Conservation (phyloP, 169 alveolate species). For the Plasmodium chabaudi region DNA sequence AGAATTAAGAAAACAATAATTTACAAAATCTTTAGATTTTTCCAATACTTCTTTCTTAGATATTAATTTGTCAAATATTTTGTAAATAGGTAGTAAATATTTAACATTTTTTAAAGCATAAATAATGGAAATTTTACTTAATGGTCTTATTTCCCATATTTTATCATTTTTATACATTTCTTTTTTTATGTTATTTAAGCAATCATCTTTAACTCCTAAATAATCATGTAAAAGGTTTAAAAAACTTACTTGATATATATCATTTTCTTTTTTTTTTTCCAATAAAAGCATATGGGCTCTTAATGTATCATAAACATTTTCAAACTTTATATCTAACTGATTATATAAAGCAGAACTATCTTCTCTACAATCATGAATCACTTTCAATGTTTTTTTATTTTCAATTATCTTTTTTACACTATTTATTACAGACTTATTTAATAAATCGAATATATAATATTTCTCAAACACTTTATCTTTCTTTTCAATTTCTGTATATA, state of each 20-base stretch:
- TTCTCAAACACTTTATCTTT: constrained; percentile 23
- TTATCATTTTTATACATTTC: constrained; percentile 76
- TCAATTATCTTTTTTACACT: constrained; percentile 79
- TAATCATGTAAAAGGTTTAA: constrained; percentile 59
- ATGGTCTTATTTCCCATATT: constrained; percentile 75
- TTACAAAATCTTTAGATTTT: constrained; percentile 68
- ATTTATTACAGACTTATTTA: constrained; percentile 18
- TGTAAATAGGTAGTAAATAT: constrained; percentile 56
- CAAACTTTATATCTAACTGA: constrained; percentile 81
- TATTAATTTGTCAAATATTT: constrained; percentile 54
- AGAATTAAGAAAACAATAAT: constrained; percentile 66
- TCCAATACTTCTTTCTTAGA: constrained; percentile 62
- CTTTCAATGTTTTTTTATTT: constrained; percentile 69
- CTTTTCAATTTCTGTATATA: constrained; percentile 33
- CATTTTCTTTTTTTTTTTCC: constrained; percentile 49
- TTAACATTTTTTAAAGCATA: constrained; percentile 77
- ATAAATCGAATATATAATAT: constrained; percentile 49
- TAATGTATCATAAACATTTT: constrained; percentile 82
- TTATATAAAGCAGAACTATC: constrained; percentile 83
- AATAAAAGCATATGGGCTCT: constrained; percentile 69
- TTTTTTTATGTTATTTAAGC: constrained; percentile 59
- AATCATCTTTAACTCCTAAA: constrained; percentile 73
- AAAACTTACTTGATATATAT: constrained; percentile 71
- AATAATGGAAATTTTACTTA: constrained; percentile 52
- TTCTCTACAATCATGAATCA: constrained; percentile 79